Percentiles rank a stretch among this genome's conserved stretches.
These are phyloP conservation scores for Gaultheria prostrata DNA, from an alignment of 148 eudicot genomes.

Conservation along the genomic window DNA sequence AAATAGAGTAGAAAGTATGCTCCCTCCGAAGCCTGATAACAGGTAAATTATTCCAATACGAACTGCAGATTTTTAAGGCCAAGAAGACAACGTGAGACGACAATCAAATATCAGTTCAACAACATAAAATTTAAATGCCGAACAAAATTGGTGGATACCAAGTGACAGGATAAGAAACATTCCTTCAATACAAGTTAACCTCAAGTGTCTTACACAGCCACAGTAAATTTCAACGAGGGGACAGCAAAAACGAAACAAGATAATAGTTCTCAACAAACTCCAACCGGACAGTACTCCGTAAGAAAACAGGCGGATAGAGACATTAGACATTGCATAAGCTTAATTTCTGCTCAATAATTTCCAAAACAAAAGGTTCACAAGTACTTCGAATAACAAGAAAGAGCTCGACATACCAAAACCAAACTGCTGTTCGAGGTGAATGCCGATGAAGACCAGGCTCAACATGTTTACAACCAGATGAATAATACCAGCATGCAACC, in stretches of 20 bases:
- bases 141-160: not conserved
- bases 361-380: not conserved
- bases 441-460: constrained; percentile 51
- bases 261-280: not conserved
- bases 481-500: constrained; percentile 68
- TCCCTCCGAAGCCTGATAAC: constrained; percentile 73
- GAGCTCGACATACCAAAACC: constrained; percentile 47
- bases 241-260: not conserved
- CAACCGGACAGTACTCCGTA: too few relatives aligned
- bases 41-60: constrained; percentile 62
- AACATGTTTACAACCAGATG: constrained; percentile 59
- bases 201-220: not conserved
- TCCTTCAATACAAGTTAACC: not conserved
- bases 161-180: not conserved
- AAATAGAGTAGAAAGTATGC: constrained; percentile 53
- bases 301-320: not conserved
- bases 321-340: not conserved
- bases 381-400: not conserved
- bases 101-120: not conserved
- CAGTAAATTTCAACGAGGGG: not conserved
- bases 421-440: constrained; percentile 67
- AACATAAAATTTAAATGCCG: not conserved
- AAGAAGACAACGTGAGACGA: not conserved
- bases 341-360: not conserved
- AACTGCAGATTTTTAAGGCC: constrained; percentile 30